Conservation (phyloP, 2,329 filamentous ascomycete species). For the Hypoxylon sp. region DNA sequence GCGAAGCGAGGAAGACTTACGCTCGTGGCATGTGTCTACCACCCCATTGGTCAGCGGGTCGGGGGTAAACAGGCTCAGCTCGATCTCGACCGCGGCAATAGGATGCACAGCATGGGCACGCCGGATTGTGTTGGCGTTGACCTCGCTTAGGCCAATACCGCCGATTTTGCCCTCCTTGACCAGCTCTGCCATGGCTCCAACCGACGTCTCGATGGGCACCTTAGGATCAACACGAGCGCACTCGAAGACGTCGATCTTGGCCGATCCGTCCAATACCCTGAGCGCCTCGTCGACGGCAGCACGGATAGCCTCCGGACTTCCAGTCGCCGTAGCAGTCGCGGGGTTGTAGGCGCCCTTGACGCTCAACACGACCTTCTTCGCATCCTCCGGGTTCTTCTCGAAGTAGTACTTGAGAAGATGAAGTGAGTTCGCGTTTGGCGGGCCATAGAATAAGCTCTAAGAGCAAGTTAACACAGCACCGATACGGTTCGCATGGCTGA, state of each 20-base stretch:
- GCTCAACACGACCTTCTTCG: constrained; percentile 61
- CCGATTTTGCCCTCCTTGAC: constrained; percentile 53
- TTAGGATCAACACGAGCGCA: constrained; percentile 51
- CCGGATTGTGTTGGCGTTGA: constrained; percentile 51
- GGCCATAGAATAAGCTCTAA: constrained; percentile 45
- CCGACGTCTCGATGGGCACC: constrained; percentile 55
- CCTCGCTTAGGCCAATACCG: constrained; percentile 53
- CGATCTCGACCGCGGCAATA: constrained; percentile 55
- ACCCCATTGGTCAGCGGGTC: constrained; percentile 52
- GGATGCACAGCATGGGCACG: constrained; percentile 48
- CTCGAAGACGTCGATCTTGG: constrained; percentile 62
- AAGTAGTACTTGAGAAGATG: constrained; percentile 63
- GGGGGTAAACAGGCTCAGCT: constrained; percentile 54
- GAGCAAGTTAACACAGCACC: background rate
- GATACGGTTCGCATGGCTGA: background rate
- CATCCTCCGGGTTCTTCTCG: constrained; percentile 61
- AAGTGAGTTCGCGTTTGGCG: constrained; percentile 57
- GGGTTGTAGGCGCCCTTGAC: constrained; percentile 59
- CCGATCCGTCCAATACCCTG: constrained; percentile 49
- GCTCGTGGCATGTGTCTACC: constrained; percentile 53
- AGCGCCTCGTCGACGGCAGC: constrained; percentile 61
- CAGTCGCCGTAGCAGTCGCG: constrained; percentile 46
- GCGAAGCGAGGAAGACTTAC: background rate
- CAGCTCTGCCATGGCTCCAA: constrained; percentile 38
- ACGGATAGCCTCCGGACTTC: constrained; percentile 57